These are phyloP conservation scores for Hyaloscypha finlandica DNA, from an alignment of 495 filamentous ascomycete genomes.

Conservation along the genomic window DNA sequence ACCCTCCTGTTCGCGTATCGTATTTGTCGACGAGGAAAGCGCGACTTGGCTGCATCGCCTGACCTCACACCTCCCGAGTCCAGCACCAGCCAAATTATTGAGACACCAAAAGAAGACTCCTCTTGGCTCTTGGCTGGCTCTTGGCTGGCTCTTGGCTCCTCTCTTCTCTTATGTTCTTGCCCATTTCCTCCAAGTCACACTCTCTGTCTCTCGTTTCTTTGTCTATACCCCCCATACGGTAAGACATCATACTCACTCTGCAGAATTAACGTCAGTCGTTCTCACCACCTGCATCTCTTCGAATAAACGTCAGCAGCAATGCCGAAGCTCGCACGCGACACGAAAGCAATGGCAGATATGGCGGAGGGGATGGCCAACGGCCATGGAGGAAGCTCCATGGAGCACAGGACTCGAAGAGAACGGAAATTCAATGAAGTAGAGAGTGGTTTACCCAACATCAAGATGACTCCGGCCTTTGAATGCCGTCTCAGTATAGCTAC, in stretches of 20 bases:
- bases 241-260: conserved; percentile 6
- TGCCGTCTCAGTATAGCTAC: conserved; percentile 27
- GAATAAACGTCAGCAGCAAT: conserved; percentile 5
- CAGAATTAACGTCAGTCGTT: conserved; percentile 9
- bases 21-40: neutral
- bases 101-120: neutral
- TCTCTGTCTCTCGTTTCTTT: neutral
- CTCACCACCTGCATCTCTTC: neutral
- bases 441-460: conserved; percentile 37
- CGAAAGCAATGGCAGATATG: conserved; percentile 1
- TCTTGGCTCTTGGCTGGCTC: neutral
- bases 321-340: conserved; percentile 15
- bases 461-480: conserved; percentile 25
- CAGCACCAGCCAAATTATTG: neutral
- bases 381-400: conserved; percentile 12
- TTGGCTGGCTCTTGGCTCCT: neutral
- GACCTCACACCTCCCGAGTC: neutral
- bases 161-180: neutral
- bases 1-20: no score
- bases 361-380: neutral
- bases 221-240: neutral
- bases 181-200: neutral
- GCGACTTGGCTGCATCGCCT: neutral
- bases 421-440: conserved; percentile 46
- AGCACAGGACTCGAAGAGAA: conserved; percentile 43